Conservation (phyloP, 495 filamentous ascomycete genomes). For the Lichenothelia convexa region DNA sequence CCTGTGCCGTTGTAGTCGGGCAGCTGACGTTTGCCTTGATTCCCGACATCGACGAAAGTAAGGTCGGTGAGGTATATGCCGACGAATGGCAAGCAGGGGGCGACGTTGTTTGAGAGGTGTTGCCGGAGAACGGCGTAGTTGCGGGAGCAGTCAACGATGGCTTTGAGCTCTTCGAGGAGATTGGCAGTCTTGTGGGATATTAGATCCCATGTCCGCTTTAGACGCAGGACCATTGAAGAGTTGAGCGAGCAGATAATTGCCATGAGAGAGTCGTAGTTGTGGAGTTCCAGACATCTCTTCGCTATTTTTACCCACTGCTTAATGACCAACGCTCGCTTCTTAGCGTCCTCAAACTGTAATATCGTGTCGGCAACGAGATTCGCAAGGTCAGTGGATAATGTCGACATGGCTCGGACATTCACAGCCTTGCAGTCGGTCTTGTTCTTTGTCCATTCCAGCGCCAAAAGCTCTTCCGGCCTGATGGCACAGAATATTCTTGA, state of each 20-base stretch:
- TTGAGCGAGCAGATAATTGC: constrained; percentile 89
- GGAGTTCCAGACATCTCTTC: constrained; percentile 65
- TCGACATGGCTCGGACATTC: constrained; percentile 92
- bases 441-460: constrained; percentile 85
- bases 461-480: constrained; percentile 82
- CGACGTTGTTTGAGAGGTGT: constrained; percentile 70
- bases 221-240: constrained; percentile 75
- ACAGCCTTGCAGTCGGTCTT: constrained; percentile 56
- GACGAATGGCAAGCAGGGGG: constrained; percentile 91
- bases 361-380: constrained; percentile 95
- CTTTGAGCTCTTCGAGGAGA: constrained; percentile 55
- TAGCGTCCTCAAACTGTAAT: constrained; percentile 65
- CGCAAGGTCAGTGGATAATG: constrained; percentile 74
- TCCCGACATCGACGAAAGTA: constrained; percentile 81
- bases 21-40: constrained; percentile 55
- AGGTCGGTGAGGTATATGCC: constrained; percentile 89
- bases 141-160: constrained; percentile 68
- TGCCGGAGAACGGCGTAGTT: constrained; percentile 86
- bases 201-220: constrained; percentile 84
- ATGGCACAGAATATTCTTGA: constrained; percentile 88
- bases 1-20: constrained; percentile 28
- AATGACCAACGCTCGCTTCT: constrained; percentile 76
- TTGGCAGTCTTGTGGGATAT: constrained; percentile 74
- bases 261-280: constrained; percentile 95
- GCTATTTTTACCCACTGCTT: constrained; percentile 99